phyloP scores from a whole-genome alignment of 148 eudicot species.

The Talinum fruticosum region DNA sequence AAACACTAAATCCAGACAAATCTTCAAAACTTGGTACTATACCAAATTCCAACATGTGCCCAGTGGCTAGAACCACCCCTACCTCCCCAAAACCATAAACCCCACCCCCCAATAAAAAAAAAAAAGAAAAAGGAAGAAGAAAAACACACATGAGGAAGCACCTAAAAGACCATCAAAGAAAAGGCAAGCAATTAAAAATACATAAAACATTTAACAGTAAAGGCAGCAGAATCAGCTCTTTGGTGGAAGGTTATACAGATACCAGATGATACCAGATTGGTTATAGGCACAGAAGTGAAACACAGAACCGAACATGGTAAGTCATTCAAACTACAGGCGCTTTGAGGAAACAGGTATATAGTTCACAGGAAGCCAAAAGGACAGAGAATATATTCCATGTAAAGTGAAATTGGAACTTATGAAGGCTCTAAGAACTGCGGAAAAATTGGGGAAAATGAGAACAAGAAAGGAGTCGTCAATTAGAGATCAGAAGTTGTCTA shows the following conservation, averaged over 20 bases:
- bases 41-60: neutral
- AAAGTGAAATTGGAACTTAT: neutral
- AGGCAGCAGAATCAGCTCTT: neutral
- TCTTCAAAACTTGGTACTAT: neutral
- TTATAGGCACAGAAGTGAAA: neutral
- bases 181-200: neutral
- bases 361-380: neutral
- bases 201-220: no score
- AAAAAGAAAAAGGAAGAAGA: neutral
- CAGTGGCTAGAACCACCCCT: neutral
- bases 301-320: neutral
- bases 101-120: neutral
- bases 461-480: neutral
- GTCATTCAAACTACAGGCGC: neutral
- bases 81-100: neutral
- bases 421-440: neutral
- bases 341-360: neutral
- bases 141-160: no score
- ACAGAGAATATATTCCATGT: neutral
- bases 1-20: slow-evolving; percentile 7
- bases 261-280: neutral
- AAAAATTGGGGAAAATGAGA: neutral
- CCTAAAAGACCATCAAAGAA: no score
- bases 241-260: neutral
- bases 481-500: no score